These are phyloP conservation scores for Neofusicoccum umdonicola DNA, from an alignment of 2,329 filamentous ascomycete species.

Conservation along the genomic window DNA sequence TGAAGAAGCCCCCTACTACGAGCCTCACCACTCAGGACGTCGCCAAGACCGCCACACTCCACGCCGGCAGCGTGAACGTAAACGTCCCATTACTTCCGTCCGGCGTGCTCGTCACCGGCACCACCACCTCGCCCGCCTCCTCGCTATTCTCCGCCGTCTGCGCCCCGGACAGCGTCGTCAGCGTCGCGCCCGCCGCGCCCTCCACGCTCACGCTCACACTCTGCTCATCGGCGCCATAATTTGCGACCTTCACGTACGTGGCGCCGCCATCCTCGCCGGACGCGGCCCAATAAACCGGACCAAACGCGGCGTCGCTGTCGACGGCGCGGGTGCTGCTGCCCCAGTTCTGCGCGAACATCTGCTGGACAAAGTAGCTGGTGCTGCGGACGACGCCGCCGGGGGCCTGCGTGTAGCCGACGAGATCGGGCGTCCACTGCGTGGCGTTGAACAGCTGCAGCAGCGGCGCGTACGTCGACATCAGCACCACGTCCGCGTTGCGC, in stretches of 20 bases:
- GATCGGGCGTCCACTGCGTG: constrained; percentile 15
- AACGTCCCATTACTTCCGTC: neutral
- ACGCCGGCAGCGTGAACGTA: neutral
- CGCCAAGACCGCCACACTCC: constrained; percentile 29
- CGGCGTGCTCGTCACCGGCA: neutral
- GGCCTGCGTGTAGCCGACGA: constrained; percentile 3
- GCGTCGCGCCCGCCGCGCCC: neutral
- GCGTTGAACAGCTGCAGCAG: constrained; percentile 14
- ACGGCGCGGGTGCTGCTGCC: neutral
- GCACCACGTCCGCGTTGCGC: constrained; percentile 60
- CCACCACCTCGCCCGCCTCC: neutral
- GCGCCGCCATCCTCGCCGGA: neutral
- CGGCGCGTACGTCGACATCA: constrained; percentile 7
- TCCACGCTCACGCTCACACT: neutral
- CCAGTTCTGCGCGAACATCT: constrained; percentile 10
- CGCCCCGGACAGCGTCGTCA: neutral
- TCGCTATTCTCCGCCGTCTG: neutral
- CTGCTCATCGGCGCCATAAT: constrained; percentile 4
- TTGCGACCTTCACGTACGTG: constrained; percentile 14
- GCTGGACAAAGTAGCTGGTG: constrained; percentile 15
- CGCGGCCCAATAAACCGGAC: constrained; percentile 1
- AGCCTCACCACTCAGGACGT: too few relatives aligned
- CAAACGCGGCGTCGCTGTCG: neutral
- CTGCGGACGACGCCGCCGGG: neutral
- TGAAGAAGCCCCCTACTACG: too few relatives aligned